Evolutionary conservation across 2,329 filamentous ascomycete species (phyloP).

Genomic region (Aspergillus pseudoglaucus): DNA sequence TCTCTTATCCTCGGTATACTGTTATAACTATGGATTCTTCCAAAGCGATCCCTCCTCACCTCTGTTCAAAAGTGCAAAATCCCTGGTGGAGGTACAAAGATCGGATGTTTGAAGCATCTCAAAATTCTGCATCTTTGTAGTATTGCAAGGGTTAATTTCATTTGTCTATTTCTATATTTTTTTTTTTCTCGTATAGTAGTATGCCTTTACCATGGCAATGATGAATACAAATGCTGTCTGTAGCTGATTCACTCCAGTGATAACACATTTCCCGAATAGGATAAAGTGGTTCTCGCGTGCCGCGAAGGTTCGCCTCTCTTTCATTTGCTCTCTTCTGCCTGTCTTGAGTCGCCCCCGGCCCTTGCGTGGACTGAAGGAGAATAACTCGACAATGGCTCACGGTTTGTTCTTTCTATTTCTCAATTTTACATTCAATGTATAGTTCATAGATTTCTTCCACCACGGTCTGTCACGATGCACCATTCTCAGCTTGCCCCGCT

Average conservation of each 20-base stretch:
- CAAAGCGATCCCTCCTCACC: no score
- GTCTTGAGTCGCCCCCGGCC: slow-evolving; percentile 5
- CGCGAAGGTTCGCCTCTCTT: slow-evolving; percentile 12
- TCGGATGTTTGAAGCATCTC: no score
- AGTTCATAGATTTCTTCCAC: slow-evolving; percentile 5
- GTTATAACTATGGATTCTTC: no score
- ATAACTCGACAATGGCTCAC: slow-evolving; percentile 5
- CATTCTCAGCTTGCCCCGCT: slow-evolving; percentile 87
- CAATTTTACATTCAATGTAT: slow-evolving; percentile 1
- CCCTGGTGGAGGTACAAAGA: no score
- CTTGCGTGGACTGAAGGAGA: slow-evolving; percentile 8
- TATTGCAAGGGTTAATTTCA: no score
- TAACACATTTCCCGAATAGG: slow-evolving; percentile 30
- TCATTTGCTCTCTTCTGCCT: slow-evolving; percentile 3
- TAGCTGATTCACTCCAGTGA: slow-evolving; percentile 3
- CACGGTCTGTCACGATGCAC: slow-evolving; percentile 39
- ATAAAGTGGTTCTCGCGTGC: slow-evolving; percentile 33
- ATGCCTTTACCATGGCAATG: no score
- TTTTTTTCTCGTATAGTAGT: no score
- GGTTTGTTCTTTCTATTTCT: slow-evolving; percentile 1
- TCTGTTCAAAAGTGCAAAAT: no score
- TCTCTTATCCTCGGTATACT: no score
- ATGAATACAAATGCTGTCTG: background rate
- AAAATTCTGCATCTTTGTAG: no score
- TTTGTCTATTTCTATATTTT: no score